Evolutionary conservation across 805 yeast species (phyloP).

Genomic region (Metschnikowia anglica): DNA sequence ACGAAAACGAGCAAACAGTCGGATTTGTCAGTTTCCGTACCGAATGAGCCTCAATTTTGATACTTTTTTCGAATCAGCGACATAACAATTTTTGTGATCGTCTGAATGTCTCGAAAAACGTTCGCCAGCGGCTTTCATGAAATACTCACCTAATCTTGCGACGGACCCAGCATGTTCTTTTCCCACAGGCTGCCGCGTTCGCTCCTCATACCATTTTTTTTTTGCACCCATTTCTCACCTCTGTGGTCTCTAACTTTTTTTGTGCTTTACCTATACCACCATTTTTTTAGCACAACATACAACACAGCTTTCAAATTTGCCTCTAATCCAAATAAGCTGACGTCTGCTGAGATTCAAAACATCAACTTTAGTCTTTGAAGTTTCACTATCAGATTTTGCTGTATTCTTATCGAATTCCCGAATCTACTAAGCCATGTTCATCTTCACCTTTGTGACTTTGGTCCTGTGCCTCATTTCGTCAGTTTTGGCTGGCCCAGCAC

Average conservation of each 20-base stretch:
- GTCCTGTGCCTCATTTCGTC: slow-evolving; percentile 1
- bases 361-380: neutral
- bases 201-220: no score
- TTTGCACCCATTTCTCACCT: slow-evolving; percentile 14
- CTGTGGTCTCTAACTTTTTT: neutral
- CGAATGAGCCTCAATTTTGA: no score
- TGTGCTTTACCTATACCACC: neutral
- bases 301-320: neutral
- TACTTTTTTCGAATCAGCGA: no score
- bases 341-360: neutral
- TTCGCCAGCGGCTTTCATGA: no score
- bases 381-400: slow-evolving; percentile 3
- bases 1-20: no score
- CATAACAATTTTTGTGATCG: no score
- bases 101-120: no score
- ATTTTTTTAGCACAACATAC: no score
- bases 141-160: no score
- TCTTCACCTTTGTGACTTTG: slow-evolving; percentile 3
- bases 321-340: neutral
- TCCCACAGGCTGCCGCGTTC: no score
- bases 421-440: neutral
- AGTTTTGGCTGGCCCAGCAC: slow-evolving; percentile 45
- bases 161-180: no score
- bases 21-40: no score
- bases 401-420: neutral